A percentile compares a stretch with the other conserved stretches of the same genome.
Evolutionary conservation across 1,139 yeast species (phyloP).

Genomic region (Lodderomyces margitis): DNA sequence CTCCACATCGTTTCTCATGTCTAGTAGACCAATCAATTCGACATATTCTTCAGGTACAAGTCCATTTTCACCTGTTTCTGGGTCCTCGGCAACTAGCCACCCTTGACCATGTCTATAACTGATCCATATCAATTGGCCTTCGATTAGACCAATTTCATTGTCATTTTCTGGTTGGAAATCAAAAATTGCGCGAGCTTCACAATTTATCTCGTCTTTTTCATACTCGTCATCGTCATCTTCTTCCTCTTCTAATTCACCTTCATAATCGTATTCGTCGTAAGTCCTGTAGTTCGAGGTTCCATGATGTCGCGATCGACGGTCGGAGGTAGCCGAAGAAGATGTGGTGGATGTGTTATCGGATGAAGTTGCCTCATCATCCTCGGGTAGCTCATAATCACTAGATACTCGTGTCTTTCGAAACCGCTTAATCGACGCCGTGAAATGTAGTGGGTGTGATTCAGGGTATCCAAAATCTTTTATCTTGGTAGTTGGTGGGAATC

Average conservation of each 20-base stretch:
- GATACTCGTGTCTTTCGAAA: background rate
- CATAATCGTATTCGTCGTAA: background rate
- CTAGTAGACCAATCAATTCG: constrained; percentile 40
- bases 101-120: constrained; percentile 96
- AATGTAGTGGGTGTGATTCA: constrained; percentile 35
- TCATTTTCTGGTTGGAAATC: constrained; percentile 92
- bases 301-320: constrained; percentile 3
- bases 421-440: background rate
- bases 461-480: constrained; percentile 82
- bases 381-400: constrained; percentile 1
- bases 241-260: background rate
- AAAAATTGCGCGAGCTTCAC: constrained; percentile 78
- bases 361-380: constrained; percentile 3
- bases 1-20: constrained; percentile 17
- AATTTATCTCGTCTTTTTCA: constrained; percentile 40
- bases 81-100: constrained; percentile 93
- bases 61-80: constrained; percentile 78
- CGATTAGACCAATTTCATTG: constrained; percentile 75
- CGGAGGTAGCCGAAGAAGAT: constrained; percentile 5
- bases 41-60: constrained; percentile 96
- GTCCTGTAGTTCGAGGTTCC: background rate
- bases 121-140: constrained; percentile 84
- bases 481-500: constrained; percentile 33
- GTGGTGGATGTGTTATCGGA: constrained; percentile 6
- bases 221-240: constrained; percentile 7